Conservation (phyloP, 768 basidiomycete species). For the Rhodotorula taiwanensis region DNA sequence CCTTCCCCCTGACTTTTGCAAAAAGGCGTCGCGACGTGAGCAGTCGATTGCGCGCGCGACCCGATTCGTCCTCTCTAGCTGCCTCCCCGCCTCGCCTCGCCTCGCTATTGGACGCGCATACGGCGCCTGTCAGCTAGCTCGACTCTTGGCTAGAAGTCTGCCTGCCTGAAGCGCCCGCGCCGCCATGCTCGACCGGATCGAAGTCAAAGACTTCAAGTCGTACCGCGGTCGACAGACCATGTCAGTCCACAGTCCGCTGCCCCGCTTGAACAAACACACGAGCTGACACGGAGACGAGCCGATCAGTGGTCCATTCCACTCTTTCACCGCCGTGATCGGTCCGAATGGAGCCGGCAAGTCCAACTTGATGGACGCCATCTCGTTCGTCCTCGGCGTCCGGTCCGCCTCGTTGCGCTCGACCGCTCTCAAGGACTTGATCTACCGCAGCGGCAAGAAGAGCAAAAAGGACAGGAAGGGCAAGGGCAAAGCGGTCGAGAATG, state of each 20-base stretch:
- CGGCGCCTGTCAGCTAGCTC: too few species aligned
- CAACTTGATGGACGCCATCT: conserved; percentile 99
- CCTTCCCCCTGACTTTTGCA: too few species aligned
- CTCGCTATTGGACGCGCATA: too few species aligned
- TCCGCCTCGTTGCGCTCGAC: conserved; percentile 86
- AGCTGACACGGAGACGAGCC: too few species aligned
- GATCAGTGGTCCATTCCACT: conserved; percentile 81
- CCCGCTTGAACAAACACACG: too few species aligned
- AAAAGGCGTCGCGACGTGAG: too few species aligned
- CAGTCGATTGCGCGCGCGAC: too few species aligned
- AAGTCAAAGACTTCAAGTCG: conserved; percentile 94
- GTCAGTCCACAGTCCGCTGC: background rate
- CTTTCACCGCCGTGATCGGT: conserved; percentile 93
- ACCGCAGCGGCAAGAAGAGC: conserved; percentile 63
- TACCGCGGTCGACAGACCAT: conserved; percentile 57
- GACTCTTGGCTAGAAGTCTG: too few species aligned
- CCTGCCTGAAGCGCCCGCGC: too few species aligned
- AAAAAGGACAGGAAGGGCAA: conserved; percentile 49
- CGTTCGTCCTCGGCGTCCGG: conserved; percentile 94
- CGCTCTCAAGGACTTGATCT: conserved; percentile 90
- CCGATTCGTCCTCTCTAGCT: too few species aligned
- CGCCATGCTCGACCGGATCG: conserved; percentile 48
- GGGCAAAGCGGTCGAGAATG: conserved; percentile 48
- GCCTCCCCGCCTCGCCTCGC: too few species aligned
- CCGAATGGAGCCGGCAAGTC: conserved; percentile 99